These are phyloP conservation scores for Dryas integrifolia DNA, from an alignment of 331 rosid species.

Conservation along the genomic window DNA sequence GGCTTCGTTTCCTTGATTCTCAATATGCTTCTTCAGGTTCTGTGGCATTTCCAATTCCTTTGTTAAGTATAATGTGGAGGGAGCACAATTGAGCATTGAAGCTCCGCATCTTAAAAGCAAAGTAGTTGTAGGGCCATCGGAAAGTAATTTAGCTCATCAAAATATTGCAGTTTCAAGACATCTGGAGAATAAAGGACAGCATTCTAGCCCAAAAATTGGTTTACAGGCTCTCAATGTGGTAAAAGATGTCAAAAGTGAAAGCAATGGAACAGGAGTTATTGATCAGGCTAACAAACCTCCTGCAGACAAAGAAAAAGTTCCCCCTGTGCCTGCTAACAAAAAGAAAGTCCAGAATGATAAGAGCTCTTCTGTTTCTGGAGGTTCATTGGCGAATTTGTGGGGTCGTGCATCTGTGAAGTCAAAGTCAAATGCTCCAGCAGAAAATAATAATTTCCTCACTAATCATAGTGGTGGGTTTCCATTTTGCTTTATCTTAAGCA, in stretches of 20 bases:
- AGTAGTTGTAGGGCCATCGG: conserved; percentile 35
- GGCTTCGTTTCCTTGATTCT: conserved; percentile 18
- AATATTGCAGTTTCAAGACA: conserved; percentile 27
- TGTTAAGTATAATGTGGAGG: conserved; percentile 55
- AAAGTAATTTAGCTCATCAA: conserved; percentile 34
- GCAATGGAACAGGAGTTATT: conserved; percentile 37
- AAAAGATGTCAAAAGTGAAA: conserved; percentile 64
- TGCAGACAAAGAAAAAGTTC: conserved; percentile 46
- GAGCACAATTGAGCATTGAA: conserved; percentile 32
- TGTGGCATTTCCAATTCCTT: conserved; percentile 70
- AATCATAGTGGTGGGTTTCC: conserved; percentile 54
- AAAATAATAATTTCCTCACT: conserved; percentile 34
- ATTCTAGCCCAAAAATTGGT: conserved; percentile 43
- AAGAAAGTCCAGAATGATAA: conserved; percentile 63
- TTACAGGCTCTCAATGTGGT: conserved; percentile 40
- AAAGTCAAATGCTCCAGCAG: conserved; percentile 47
- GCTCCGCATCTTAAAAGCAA: conserved; percentile 40
- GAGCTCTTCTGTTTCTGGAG: conserved; percentile 55
- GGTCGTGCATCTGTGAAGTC: conserved; percentile 78
- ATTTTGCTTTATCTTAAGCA: conserved; percentile 21
- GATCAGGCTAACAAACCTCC: conserved; percentile 48
- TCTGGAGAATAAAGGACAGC: conserved; percentile 35
- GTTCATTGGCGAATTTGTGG: conserved; percentile 81
- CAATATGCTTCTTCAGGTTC: conserved; percentile 53
- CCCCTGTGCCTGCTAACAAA: conserved; percentile 53